Conservation (phyloP, 2,329 filamentous ascomycete genomes). For the Paecilomyces niveus region DNA sequence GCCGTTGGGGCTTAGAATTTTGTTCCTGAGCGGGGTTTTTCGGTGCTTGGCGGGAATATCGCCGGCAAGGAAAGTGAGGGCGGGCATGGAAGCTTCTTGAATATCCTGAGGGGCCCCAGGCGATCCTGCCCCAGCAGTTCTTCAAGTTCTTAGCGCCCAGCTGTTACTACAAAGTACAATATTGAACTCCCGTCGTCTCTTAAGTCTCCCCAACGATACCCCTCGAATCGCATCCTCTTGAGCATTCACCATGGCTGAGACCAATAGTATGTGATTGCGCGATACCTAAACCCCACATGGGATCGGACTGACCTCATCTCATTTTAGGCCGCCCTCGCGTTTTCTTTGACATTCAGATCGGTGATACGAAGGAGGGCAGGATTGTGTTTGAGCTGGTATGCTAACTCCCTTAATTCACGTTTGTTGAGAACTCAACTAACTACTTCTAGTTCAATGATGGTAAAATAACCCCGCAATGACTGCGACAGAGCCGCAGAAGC, state of each 20-base stretch:
- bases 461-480: conserved; percentile 15
- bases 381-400: conserved; percentile 77
- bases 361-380: conserved; percentile 64
- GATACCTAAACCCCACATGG: background rate
- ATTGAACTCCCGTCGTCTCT: background rate
- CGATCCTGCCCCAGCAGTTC: conserved; percentile 1
- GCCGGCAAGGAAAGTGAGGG: background rate
- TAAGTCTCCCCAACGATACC: background rate
- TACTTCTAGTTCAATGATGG: conserved; percentile 41
- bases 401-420: conserved; percentile 8
- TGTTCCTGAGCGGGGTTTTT: background rate
- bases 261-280: conserved; percentile 22
- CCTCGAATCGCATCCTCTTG: background rate
- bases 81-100: conserved; percentile 4
- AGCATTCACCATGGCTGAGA: conserved; percentile 25
- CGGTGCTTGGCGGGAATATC: background rate
- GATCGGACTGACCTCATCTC: conserved; percentile 1
- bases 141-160: background rate
- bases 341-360: conserved; percentile 89
- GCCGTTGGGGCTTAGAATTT: background rate
- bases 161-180: background rate
- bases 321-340: conserved; percentile 62
- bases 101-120: background rate
- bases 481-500: conserved; percentile 5
- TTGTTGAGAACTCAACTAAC: conserved; percentile 10